Evolutionary conservation across 345 rosid species (phyloP).

Genomic region (Moricandia moricandioides): DNA sequence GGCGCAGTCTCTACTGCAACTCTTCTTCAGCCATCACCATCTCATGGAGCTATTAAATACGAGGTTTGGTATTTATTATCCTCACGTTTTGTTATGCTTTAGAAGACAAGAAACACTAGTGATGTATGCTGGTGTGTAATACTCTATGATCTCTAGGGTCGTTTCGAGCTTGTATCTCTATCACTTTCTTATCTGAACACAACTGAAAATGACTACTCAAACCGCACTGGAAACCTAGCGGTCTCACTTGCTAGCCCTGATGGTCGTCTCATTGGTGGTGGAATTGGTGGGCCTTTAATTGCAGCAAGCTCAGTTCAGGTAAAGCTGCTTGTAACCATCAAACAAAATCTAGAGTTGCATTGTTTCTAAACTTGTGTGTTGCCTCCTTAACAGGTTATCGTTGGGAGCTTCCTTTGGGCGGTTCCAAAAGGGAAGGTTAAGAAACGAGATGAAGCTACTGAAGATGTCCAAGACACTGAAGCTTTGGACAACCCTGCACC

Average conservation of each 20-base stretch:
- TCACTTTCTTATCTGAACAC: conserved; percentile 72
- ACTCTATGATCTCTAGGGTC: conserved; percentile 52
- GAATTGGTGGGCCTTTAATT: conserved; percentile 82
- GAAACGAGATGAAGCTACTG: conserved; percentile 48
- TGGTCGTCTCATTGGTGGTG: conserved; percentile 94
- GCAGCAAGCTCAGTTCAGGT: conserved; percentile 95
- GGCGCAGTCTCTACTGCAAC: conserved; percentile 91
- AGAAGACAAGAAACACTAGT: neutral
- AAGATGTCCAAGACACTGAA: conserved; percentile 43
- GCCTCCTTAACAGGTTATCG: conserved; percentile 53
- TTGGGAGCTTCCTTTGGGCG: conserved; percentile 93
- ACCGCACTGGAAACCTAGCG: conserved; percentile 68
- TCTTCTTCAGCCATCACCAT: conserved; percentile 69
- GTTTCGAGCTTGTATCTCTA: conserved; percentile 79
- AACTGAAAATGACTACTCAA: conserved; percentile 42
- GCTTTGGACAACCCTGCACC: conserved; percentile 33
- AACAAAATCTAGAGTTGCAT: neutral
- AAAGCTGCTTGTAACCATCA: neutral
- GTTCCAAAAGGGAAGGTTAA: conserved; percentile 62
- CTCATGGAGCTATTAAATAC: conserved; percentile 76
- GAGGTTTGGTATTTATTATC: conserved; percentile 50
- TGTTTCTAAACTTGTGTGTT: neutral
- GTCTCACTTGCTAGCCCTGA: conserved; percentile 92
- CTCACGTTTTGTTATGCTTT: neutral
- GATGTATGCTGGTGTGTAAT: conserved; percentile 4